Evolutionary conservation across 2,329 filamentous ascomycete genomes (phyloP).

Genomic region (Sporothrix pseudoabietina): DNA sequence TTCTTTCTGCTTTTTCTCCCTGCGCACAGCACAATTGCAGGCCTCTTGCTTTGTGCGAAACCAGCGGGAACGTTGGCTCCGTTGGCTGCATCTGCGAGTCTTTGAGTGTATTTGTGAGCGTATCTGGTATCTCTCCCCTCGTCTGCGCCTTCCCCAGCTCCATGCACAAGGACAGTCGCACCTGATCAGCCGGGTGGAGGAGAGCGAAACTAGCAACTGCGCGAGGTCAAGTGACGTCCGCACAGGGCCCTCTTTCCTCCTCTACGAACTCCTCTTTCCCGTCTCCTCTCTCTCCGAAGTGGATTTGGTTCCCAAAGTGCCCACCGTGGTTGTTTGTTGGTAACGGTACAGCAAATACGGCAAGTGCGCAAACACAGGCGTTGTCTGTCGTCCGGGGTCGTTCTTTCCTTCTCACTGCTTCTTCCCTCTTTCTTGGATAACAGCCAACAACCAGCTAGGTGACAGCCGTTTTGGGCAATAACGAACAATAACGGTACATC

Average conservation of each 20-base stretch:
- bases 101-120: neutral
- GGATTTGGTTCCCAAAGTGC: neutral
- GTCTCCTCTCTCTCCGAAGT: slow-evolving; percentile 23
- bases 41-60: slow-evolving; percentile 1
- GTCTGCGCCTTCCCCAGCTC: slow-evolving; percentile 10
- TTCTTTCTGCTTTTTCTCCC: neutral
- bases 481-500: neutral
- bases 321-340: slow-evolving; percentile 19
- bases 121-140: neutral
- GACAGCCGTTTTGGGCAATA: slow-evolving; percentile 9
- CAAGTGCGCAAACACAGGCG: slow-evolving; percentile 9
- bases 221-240: slow-evolving; percentile 23
- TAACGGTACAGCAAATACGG: slow-evolving; percentile 21
- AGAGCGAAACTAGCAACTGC: slow-evolving; percentile 15
- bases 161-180: neutral
- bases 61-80: slow-evolving; percentile 10
- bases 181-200: slow-evolving; percentile 21
- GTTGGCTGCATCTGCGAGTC: neutral
- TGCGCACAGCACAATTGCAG: neutral
- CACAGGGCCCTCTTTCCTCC: slow-evolving; percentile 2
- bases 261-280: neutral
- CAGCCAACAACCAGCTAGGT: neutral
- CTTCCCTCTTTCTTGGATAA: neutral
- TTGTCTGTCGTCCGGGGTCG: neutral
- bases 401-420: neutral